phyloP scores from a whole-genome alignment of 805 yeast genomes.

The Clavispora phyllophila region DNA sequence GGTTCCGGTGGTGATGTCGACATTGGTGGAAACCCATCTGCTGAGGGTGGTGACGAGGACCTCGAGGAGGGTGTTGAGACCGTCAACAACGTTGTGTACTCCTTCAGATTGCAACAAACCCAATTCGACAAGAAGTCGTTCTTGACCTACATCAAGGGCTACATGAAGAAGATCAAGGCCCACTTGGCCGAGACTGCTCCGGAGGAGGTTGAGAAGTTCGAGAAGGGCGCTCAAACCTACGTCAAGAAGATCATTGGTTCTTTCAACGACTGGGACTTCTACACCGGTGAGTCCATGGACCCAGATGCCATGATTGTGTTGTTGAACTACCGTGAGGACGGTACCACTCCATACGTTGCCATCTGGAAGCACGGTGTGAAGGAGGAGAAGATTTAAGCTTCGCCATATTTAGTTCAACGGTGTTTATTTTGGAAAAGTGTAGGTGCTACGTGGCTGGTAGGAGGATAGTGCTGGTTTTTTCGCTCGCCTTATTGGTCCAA shows the following conservation, averaged over 20 bases:
- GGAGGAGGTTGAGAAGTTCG: slow-evolving; percentile 80
- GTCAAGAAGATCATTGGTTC: slow-evolving; percentile 93
- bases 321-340: slow-evolving; percentile 99
- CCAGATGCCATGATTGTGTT: slow-evolving; percentile 98
- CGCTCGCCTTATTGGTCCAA: too few relatives aligned
- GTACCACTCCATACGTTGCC: slow-evolving; percentile 94
- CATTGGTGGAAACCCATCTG: slow-evolving; percentile 99
- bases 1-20: slow-evolving; percentile 83
- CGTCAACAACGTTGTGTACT: slow-evolving; percentile 97
- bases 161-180: slow-evolving; percentile 96
- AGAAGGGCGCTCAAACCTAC: slow-evolving; percentile 95
- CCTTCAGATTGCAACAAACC: slow-evolving; percentile 96
- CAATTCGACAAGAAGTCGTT: slow-evolving; percentile 96
- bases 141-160: slow-evolving; percentile 94
- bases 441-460: background rate
- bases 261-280: slow-evolving; percentile 99
- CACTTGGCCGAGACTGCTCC: slow-evolving; percentile 86
- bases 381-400: slow-evolving; percentile 74
- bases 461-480: too few relatives aligned
- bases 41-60: slow-evolving; percentile 78
- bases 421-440: slow-evolving; percentile 5
- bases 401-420: background rate
- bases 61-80: slow-evolving; percentile 81
- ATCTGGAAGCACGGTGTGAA: slow-evolving; percentile 98
- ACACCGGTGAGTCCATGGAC: slow-evolving; percentile 99